A percentile compares a stretch with the other conserved stretches of the same genome.
Conservation (phyloP, 306 rosid species). For the apple (Malus domestica) region ASM211411v1 NC_041790.1:32174001-32174500, state of each 20-base stretch:
- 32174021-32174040: background rate
- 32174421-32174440: no score
- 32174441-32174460: background rate
- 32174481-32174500: constrained; percentile 47
- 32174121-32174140: constrained; percentile 44
- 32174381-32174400: no score
- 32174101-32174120: background rate
- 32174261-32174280: background rate
- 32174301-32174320: background rate
- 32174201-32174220: constrained; percentile 48
- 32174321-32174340: background rate
- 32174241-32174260: background rate
- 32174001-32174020: background rate
- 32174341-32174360: no score
- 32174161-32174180: constrained; percentile 45
- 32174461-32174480: background rate
- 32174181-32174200: constrained; percentile 39
- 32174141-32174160: constrained; percentile 45
- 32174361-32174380: no score
- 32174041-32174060: background rate
- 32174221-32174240: background rate
- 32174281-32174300: background rate
- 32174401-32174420: no score
- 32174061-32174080: background rate
- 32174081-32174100: background rate